phyloP scores from a whole-genome alignment of 1,284 basidiomycete species.

The Neotropicomus parvogracilis region DNA sequence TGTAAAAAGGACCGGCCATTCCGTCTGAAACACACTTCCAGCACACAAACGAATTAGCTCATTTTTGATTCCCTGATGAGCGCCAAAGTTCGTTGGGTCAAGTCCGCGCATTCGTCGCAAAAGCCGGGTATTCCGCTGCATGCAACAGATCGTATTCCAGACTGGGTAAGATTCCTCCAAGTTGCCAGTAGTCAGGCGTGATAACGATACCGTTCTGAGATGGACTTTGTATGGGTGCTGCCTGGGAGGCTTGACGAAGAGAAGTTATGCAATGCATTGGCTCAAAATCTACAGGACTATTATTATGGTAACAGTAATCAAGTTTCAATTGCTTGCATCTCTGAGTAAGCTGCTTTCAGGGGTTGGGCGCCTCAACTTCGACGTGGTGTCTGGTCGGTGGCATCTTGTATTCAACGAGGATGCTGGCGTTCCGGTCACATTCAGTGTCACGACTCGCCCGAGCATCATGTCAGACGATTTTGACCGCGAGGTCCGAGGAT shows the following conservation, averaged over 20 bases:
- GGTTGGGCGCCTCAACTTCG: neutral
- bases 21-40: too few relatives aligned
- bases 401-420: constrained; percentile 2
- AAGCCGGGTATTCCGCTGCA: neutral
- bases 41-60: too few relatives aligned
- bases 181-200: too few relatives aligned
- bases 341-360: neutral
- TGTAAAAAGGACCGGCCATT: too few relatives aligned
- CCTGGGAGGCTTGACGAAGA: constrained; percentile 2
- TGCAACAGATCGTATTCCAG: constrained; percentile 2
- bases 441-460: neutral
- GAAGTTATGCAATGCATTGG: constrained; percentile 1
- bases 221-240: constrained; percentile 8
- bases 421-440: constrained; percentile 1
- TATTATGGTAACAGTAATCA: neutral
- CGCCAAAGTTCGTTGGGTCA: constrained; percentile 1
- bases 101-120: neutral
- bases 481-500: constrained; percentile 3
- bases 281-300: constrained; percentile 1
- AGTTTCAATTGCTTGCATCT: neutral
- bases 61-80: neutral
- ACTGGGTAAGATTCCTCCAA: constrained; percentile 5
- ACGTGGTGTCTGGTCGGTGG: neutral
- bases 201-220: neutral
- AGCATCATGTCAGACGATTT: constrained; percentile 5